Base-by-base conservation (phyloP, 2,329 filamentous ascomycete species). In the Exserohilum turcica region DNA sequence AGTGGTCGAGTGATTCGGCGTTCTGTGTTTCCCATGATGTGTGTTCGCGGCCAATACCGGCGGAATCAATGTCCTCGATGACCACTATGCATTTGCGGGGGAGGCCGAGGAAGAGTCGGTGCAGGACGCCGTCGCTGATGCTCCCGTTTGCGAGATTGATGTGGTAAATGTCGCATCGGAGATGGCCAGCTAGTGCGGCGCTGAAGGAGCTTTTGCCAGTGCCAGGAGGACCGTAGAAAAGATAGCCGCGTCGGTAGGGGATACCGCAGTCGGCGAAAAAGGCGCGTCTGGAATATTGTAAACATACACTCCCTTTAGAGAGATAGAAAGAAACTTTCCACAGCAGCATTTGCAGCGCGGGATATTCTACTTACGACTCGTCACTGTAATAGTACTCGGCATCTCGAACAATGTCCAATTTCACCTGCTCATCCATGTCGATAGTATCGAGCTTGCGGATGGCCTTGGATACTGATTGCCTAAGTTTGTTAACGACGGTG, bases 201-300 rank as follows among this genome's bases (percentile, higher is more conserved):
- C 67, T 73, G 40, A 77, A 75, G 10, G 69, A 74, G 12, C 71
- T 73, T 56, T 78, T 78, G 19, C 75, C 71, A 0, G 74, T 78
- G 16, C 76, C 72, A 8, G 75, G 76, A 1, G 70, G 73, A 1
- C 76, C 72, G 45, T 76, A 52, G 21, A 79, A 70, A 15, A 78
- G 63, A 55, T 78, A 77, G 1, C 76, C 74, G 28, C 68, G 66
- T 10, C 67, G 64, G 47, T 71, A 69, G 1, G 70, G 69, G 13
- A 71, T 68, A 15, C 70, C 70, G n/a, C 67, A 68, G 40, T 72
- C 61, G 2, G 67, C 61, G 39, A 76, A 76, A 59, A 65, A 77
- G 39, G 58, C 47, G 5, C 59, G 59, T 43, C 38, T 40, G 28
- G 6, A 9, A 28, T 7, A 1, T 6, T 29, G 24, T 40, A 29